Conservation (phyloP, 148 eudicot genomes). For the Persicaria maculosa region DNA sequence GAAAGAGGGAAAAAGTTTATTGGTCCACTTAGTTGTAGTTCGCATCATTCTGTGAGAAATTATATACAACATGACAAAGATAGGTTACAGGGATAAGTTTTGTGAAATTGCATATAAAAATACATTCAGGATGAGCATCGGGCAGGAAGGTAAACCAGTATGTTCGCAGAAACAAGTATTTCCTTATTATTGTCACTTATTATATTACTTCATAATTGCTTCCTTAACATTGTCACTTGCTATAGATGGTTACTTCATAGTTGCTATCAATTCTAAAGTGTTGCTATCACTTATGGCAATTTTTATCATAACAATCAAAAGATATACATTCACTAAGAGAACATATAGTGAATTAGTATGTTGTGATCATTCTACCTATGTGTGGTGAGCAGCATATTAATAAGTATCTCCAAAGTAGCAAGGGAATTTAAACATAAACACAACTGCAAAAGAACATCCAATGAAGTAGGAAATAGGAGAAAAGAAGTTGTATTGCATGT, state of each 20-base stretch:
- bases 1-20: background rate
- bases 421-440: background rate
- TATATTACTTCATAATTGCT: background rate
- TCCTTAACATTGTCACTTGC: background rate
- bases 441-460: background rate
- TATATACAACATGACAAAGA: background rate
- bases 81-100: background rate
- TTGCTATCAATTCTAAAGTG: background rate
- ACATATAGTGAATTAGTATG: background rate
- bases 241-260: background rate
- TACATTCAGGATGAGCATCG: background rate
- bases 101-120: too few relatives aligned
- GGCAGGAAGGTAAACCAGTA: background rate
- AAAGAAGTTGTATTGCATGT: background rate
- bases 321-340: background rate
- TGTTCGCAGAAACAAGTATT: background rate
- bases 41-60: background rate
- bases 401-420: background rate
- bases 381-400: background rate
- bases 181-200: background rate
- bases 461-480: background rate
- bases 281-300: background rate
- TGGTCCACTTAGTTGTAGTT: background rate
- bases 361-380: background rate
- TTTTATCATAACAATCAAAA: background rate